phyloP scores from a whole-genome alignment of 192 early-diverging fungal species.

The Backusella morwellensis region DNA sequence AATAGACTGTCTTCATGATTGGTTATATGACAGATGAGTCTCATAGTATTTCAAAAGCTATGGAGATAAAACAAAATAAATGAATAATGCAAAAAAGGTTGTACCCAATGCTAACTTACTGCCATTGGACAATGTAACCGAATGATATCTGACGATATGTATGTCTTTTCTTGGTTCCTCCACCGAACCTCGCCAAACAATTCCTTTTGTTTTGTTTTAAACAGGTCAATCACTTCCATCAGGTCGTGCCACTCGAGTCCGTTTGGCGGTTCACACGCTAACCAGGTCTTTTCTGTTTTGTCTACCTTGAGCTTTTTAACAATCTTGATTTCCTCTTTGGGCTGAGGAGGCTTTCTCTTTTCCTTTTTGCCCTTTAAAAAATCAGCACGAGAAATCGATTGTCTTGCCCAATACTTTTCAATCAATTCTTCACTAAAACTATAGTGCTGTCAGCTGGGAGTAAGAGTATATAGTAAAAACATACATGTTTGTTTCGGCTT shows the following conservation, averaged over 20 bases:
- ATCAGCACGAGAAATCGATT: background rate
- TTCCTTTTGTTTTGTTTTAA: background rate
- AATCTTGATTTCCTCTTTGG: background rate
- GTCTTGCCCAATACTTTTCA: background rate
- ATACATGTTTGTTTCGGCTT: constrained; percentile 8
- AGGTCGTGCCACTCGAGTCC: background rate
- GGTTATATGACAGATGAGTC: too few species aligned
- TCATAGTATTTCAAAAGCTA: too few species aligned
- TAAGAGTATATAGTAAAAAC: background rate
- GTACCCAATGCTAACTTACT: background rate
- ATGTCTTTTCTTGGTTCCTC: background rate
- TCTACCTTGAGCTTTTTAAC: background rate
- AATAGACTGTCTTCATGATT: too few species aligned
- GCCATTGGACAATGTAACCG: background rate
- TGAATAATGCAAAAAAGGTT: too few species aligned
- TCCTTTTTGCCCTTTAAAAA: background rate
- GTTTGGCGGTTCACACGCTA: background rate
- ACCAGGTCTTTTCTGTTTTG: background rate
- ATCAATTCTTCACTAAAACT: background rate
- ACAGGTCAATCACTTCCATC: background rate
- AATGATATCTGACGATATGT: background rate
- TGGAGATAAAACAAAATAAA: background rate
- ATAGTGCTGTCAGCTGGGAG: too few species aligned
- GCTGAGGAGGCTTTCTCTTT: background rate
- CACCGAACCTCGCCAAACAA: background rate